A percentile compares a stretch with the other conserved stretches of the same genome.
These are phyloP conservation scores for Sistotremastrum suecicum DNA, from an alignment of 768 basidiomycete species.

Conservation along the genomic window DNA sequence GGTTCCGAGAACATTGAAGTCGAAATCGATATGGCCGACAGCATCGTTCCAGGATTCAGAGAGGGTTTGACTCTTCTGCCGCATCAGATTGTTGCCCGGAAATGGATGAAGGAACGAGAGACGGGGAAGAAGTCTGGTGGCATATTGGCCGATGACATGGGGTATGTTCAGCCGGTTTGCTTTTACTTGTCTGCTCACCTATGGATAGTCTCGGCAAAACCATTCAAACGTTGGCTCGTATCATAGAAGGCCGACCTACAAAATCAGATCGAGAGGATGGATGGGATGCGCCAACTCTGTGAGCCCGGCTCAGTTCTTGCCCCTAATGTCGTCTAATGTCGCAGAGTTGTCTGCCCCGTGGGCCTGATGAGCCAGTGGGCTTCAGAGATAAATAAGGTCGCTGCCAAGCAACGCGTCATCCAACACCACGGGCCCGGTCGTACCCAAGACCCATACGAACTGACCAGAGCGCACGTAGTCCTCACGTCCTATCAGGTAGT, in stretches of 20 bases:
- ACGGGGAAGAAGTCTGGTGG: constrained; percentile 67
- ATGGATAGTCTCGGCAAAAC: constrained; percentile 65
- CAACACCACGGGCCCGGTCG: constrained; percentile 76
- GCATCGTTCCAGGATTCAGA: constrained; percentile 63
- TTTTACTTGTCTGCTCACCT: constrained; percentile 3
- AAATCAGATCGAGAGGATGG: constrained; percentile 59
- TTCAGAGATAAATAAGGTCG: constrained; percentile 65
- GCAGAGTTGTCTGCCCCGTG: constrained; percentile 77
- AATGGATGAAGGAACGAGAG: constrained; percentile 84
- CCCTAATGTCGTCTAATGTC: not conserved
- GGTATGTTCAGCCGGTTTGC: constrained; percentile 26
- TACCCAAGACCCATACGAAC: constrained; percentile 47
- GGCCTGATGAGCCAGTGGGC: constrained; percentile 88
- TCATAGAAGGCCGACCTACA: constrained; percentile 66
- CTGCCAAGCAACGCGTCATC: constrained; percentile 47
- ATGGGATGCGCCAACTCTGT: constrained; percentile 62
- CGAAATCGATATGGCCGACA: constrained; percentile 46
- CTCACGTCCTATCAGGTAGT: constrained; percentile 83
- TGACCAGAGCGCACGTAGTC: constrained; percentile 52
- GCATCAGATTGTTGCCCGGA: constrained; percentile 75
- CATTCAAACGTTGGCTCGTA: constrained; percentile 77
- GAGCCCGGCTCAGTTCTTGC: constrained; percentile 13
- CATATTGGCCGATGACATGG: constrained; percentile 87
- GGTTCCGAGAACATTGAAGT: constrained; percentile 33
- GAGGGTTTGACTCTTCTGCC: constrained; percentile 60